Conservation (phyloP, 2,329 filamentous ascomycete genomes). For the Aspergillus persii region DNA sequence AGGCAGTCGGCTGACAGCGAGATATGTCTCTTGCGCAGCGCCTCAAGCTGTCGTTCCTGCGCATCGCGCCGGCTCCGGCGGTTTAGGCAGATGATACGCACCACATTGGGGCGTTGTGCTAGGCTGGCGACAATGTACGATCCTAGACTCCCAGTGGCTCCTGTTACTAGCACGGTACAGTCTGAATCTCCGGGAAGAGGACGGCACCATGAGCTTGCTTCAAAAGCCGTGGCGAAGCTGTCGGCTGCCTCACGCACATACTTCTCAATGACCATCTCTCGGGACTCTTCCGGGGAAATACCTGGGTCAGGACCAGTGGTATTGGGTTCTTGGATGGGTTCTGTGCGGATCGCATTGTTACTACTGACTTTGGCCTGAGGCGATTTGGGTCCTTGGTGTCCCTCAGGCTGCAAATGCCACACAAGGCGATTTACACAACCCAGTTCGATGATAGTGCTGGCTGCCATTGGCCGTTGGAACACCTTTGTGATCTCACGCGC, state of each 20-base stretch:
- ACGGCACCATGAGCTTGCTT: too few relatives aligned
- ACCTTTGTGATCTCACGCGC: constrained; percentile 5
- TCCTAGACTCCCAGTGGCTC: constrained; percentile 41
- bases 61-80: constrained; percentile 29
- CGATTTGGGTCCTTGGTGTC: not conserved
- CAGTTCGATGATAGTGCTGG: not conserved
- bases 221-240: too few relatives aligned
- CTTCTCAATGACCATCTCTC: too few relatives aligned
- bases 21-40: constrained; percentile 27
- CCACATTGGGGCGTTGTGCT: constrained; percentile 27
- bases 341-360: too few relatives aligned
- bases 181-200: not conserved
- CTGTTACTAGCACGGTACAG: constrained; percentile 38
- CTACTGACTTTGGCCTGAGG: too few relatives aligned
- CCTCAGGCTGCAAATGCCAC: not conserved
- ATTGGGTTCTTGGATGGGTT: not conserved
- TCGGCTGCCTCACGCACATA: too few relatives aligned
- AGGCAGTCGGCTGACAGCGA: constrained; percentile 9
- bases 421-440: not conserved
- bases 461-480: not conserved
- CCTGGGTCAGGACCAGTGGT: too few relatives aligned
- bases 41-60: constrained; percentile 31
- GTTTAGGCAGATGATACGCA: constrained; percentile 49
- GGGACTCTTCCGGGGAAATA: too few relatives aligned
- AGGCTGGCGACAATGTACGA: constrained; percentile 39